These are phyloP conservation scores for Coemansia sp. DNA, from an alignment of 192 early-diverging fungal genomes.

Conservation along the genomic window DNA sequence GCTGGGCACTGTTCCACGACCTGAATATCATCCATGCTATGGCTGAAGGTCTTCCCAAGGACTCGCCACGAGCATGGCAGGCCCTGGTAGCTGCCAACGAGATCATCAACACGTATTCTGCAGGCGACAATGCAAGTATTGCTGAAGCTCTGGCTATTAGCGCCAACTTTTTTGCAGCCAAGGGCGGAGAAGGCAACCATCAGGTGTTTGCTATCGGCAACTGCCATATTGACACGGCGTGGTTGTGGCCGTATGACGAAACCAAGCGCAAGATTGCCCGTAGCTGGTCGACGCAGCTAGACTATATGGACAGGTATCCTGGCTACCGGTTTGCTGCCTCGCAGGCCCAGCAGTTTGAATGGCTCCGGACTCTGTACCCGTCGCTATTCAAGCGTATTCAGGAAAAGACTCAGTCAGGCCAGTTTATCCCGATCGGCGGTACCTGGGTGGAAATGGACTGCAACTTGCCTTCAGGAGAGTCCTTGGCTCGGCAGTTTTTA, in stretches of 20 bases:
- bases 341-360: conserved; percentile 97
- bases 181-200: conserved; percentile 63
- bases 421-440: conserved; percentile 91
- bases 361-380: conserved; percentile 83
- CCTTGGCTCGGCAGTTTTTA: conserved; percentile 88
- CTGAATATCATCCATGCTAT: conserved; percentile 74
- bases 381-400: conserved; percentile 73
- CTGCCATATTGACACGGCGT: conserved; percentile 91
- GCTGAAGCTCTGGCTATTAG: conserved; percentile 52
- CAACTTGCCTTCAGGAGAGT: conserved; percentile 94
- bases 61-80: conserved; percentile 70
- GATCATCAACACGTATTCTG: conserved; percentile 70
- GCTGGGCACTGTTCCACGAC: conserved; percentile 70
- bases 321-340: conserved; percentile 91
- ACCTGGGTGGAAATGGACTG: conserved; percentile 99
- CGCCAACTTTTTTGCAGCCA: conserved; percentile 65
- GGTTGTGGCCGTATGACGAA: conserved; percentile 98
- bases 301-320: conserved; percentile 82
- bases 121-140: conserved; percentile 36
- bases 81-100: conserved; percentile 79
- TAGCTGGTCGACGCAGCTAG: conserved; percentile 78
- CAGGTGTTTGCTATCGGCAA: conserved; percentile 84
- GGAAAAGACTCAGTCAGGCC: conserved; percentile 64
- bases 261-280: conserved; percentile 94
- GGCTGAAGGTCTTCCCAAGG: conserved; percentile 64